Evolutionary conservation across 2,329 filamentous ascomycete genomes (phyloP), one percentile per base, ranked within the genome.

Genomic region (Colletotrichum limetticola): DNA sequence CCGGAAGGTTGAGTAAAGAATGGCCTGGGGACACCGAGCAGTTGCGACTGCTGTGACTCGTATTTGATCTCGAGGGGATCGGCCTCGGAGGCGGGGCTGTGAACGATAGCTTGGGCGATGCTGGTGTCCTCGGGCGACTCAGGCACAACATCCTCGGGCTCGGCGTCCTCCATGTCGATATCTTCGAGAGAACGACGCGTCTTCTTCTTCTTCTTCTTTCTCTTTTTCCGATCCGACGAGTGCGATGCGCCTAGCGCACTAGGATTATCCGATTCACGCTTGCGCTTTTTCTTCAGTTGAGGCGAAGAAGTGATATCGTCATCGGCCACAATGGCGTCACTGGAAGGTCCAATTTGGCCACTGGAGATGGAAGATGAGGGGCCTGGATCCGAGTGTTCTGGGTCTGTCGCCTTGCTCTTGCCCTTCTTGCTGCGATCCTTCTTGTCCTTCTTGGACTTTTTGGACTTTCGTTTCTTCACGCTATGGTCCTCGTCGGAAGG

Each of bases 131-230:
- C 37, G 5, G 68, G 62, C 2, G 71, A 62, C 4, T 74, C 71
- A 14, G 57, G 63, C 4, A 67, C 42, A 26, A n/a, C 35, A 3
- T 68, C 68, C 11, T 59, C n/a, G 2, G 68, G 28, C 49, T 62
- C 49, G 0, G 14, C 16, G 4, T 65, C 57, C 52, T 65, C 57
- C 57, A 74, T 62, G 14, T 62, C 65, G 52, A 58, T 53, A 35
- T 71, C 73, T 49, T 70, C 58, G 28, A 46, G 52, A 12, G 49
- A 26, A 16, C 64, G 35, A n/a, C 62, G 71, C 3, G 24, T 55
- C 63, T 74, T 74, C 19, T 53, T 74, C 62, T 53, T 74, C 62
- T 68, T 74, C 64, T 42, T 32, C 35, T 11, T 42, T 8, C 35
- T 60, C 63, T 68, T 73, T 8, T 53, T 57, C 9, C 46, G 55